Evolutionary conservation across 148 eudicot genomes (phyloP).

Genomic region (Rhododendron vialii): DNA sequence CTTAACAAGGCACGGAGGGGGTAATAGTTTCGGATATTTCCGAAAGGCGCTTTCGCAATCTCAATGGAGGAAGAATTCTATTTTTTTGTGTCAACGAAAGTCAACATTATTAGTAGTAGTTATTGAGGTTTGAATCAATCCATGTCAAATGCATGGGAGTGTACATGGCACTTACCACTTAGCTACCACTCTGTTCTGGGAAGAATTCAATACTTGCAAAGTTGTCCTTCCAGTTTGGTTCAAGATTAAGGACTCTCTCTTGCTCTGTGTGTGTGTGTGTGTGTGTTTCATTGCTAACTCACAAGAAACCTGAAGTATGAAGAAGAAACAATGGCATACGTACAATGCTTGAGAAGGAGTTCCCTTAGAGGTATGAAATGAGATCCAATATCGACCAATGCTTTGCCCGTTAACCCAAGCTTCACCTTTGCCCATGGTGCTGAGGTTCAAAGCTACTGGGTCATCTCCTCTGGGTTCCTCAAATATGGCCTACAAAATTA

Average conservation of each 20-base stretch:
- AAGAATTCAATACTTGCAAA: neutral
- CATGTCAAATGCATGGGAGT: no score
- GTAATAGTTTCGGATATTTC: no score
- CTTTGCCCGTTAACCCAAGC: constrained; percentile 64
- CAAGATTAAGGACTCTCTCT: neutral
- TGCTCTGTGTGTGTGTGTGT: neutral
- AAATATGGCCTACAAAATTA: constrained; percentile 31
- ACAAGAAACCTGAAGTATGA: neutral
- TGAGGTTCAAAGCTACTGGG: constrained; percentile 43
- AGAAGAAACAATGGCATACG: neutral
- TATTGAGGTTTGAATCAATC: no score
- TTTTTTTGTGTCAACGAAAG: no score
- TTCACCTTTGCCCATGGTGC: constrained; percentile 58
- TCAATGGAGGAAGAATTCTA: no score
- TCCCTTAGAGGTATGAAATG: constrained; percentile 43
- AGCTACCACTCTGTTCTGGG: neutral
- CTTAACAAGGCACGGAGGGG: no score
- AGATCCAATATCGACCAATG: constrained; percentile 61
- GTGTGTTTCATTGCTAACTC: neutral
- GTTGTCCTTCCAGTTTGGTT: neutral
- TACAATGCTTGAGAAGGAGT: constrained; percentile 42
- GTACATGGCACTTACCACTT: no score
- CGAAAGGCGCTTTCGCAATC: no score
- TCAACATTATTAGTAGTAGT: no score
- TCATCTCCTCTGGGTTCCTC: constrained; percentile 43